Evolutionary conservation across 202 grass and related monocot genomes (phyloP).

Genomic region (Digitaria exilis): DNA sequence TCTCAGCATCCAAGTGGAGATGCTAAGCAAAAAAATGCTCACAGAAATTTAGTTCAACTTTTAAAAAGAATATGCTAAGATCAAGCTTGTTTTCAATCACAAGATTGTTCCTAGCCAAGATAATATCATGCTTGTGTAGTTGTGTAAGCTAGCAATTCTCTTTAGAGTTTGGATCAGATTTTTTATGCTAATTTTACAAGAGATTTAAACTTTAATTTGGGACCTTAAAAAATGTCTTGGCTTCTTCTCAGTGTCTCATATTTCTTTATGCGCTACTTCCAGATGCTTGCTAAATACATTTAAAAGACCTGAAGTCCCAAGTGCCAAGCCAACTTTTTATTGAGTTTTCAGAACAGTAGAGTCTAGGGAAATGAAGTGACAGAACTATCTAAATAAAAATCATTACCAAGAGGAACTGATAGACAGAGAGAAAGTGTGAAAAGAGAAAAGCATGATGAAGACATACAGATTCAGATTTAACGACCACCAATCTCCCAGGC

Average conservation of each 20-base stretch:
- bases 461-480: conserved; percentile 91
- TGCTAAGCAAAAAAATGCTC: conserved; percentile 27
- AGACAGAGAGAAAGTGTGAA: neutral
- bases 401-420: conserved; percentile 13
- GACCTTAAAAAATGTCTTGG: neutral
- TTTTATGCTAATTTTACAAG: conserved; percentile 18
- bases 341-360: neutral
- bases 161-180: conserved; percentile 17
- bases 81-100: conserved; percentile 14
- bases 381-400: conserved; percentile 25
- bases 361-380: neutral
- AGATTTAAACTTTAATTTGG: neutral
- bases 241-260: neutral
- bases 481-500: conserved; percentile 76
- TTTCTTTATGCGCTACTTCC: neutral
- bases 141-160: neutral
- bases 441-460: conserved; percentile 25
- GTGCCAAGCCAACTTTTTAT: neutral
- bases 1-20: neutral
- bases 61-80: neutral
- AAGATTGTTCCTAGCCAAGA: neutral
- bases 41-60: neutral
- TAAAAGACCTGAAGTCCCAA: neutral
- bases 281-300: conserved; percentile 11
- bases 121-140: conserved; percentile 23